phyloP scores from a whole-genome alignment of 1,139 yeast genomes.

The Yamadazyma sp. region DNA sequence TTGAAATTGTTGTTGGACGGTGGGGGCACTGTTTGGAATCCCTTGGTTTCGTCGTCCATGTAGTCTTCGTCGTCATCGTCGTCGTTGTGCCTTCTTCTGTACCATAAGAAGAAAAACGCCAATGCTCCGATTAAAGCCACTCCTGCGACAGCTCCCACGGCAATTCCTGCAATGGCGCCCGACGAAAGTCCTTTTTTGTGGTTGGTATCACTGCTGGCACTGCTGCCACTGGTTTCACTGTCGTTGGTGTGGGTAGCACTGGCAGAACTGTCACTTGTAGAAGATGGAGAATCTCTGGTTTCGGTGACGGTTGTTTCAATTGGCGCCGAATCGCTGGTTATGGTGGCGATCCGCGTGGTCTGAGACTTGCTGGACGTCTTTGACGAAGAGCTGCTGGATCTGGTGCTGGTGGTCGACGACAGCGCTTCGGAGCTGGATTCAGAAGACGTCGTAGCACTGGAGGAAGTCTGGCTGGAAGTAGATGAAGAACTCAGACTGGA shows the following conservation, averaged over 20 bases:
- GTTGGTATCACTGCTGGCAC: conserved; percentile 5
- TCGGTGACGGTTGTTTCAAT: conserved; percentile 24
- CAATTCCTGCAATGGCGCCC: conserved; percentile 77
- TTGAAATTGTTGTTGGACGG: conserved; percentile 21
- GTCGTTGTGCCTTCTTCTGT: conserved; percentile 31
- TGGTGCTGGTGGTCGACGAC: conserved; percentile 4
- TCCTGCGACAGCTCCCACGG: conserved; percentile 62
- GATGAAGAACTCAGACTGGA: conserved; percentile 13
- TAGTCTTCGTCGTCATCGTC: conserved; percentile 36
- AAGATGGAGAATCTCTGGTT: conserved; percentile 16
- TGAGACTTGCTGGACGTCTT: conserved; percentile 9
- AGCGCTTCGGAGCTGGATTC: background rate
- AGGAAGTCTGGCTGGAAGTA: conserved; percentile 6
- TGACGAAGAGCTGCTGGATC: conserved; percentile 2
- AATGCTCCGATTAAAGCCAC: conserved; percentile 35
- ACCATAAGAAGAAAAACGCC: conserved; percentile 44
- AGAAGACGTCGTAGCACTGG: conserved; percentile 8
- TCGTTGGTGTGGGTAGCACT: conserved; percentile 6
- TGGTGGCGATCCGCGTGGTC: conserved; percentile 22
- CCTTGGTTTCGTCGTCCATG: conserved; percentile 13
- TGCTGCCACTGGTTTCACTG: background rate
- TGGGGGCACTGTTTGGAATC: conserved; percentile 29
- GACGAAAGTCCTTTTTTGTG: conserved; percentile 34
- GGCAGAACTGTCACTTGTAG: conserved; percentile 2
- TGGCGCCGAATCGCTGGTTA: conserved; percentile 21